Base-by-base conservation (phyloP, 73 alveolate genomes). In the Paramecium tetraurelia region DNA sequence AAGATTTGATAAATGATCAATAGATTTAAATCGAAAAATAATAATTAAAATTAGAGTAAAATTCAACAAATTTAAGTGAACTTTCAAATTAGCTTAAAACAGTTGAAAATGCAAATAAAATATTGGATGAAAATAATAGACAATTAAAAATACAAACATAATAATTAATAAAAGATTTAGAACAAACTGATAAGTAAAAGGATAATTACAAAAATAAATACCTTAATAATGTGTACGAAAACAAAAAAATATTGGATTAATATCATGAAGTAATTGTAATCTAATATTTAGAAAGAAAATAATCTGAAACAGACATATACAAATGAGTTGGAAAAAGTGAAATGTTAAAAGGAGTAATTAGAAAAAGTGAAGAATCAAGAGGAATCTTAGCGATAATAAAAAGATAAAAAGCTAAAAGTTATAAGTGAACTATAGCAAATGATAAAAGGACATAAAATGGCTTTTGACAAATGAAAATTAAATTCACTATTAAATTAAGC, bases 121-220 rank as follows among this genome's bases (percentile, higher is more conserved):
- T 44, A 10, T n/a, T 31, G 20, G 2, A 80, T 2, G 72, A 80
- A 80, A 44, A 21, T 31, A 24, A 44, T 80, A 22, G 29, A 5
- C 22, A 80, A 48, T 7, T 80, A 24, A 80, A 46, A 46, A 10
- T 12, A 10, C 5, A 40, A 43, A 80, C 4, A 20, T 29, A 80
- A 44, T 40, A 80, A 27, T 48, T 80, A 43, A 31, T 21, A 6
- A 80, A 46, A 80, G 90, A 80, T 21, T 24, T 80, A 44, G 90
- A 80, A 16, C 27, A 80, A 43, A 80, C 46, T 10, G 90, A 80
- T 46, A 40, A 76, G 29, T 1, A 44, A 22, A 80, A 80, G 18
- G 90, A 80, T 40, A 80, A 80, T 80, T 80, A 80, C 22, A 80
- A 80, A 48, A 80, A 80, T 80, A 80, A 80, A 80, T 80, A 80